Base-by-base conservation (phyloP, 2,329 filamentous ascomycete genomes). In the Fusarium anthophilum region DNA sequence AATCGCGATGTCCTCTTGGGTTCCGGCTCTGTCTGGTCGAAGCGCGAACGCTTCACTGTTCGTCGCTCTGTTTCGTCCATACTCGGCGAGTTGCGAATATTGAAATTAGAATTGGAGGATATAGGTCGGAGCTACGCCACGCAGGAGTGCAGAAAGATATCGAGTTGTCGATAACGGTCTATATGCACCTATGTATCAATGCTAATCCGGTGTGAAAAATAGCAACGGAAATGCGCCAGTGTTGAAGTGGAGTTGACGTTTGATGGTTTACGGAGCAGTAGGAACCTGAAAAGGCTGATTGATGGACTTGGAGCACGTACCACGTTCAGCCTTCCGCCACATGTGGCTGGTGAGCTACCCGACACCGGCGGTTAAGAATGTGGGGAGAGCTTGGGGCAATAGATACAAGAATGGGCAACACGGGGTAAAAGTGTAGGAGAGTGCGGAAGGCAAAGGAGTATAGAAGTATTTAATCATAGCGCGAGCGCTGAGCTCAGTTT, bases 21-120 rank as follows among this genome's bases (percentile, higher is more conserved):
- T 80, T 96, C 94, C 11, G 93, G 91, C 81, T 96, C 94, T 53
- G 91, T 96, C 83, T 97, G 94, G 81, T 98, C 96, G 84, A 98
- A 98, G 82, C 96, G 94, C 80, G 95, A 98, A 72, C 95, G 93
- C 87, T 97, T 97, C 69, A 87, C 86, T 69, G 86, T 87, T 71
- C 91, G 90, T 81, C 91, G 90, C 77, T 95, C 93, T 73, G 92
- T 88, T 79, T 96, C 94, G 76, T 93, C 91, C 94, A 97, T 73
- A 59, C 50, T 55, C 59, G 61, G 61, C 60, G 43, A 71, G 37
- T 47, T 66, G 30, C 43, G 54, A 62, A 56, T 39, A 44, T 73
- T 45, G 39, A 50, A 26, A 41, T 51, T n/a, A 32, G 55, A 45
- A 8, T 44, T 54, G 54, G 17, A 15, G 14, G 30, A 15, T 47